Conservation (phyloP, 208 protist species). For the Leishmania lainsoni region DNA sequence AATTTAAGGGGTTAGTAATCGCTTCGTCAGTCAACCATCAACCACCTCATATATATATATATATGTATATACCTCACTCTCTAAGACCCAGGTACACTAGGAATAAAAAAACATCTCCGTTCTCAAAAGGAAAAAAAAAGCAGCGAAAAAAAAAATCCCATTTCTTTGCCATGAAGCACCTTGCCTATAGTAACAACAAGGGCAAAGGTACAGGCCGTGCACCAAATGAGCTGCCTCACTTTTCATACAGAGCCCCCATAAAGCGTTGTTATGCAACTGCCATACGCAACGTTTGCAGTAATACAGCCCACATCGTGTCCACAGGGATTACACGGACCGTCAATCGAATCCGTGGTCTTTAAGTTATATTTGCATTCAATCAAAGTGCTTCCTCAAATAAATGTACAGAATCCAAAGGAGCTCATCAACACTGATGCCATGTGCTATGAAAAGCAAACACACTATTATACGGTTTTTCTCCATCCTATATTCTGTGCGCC, state of each 20-base stretch:
- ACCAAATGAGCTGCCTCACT: conserved; percentile 27
- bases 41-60: conserved; percentile 9
- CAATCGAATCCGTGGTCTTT: conserved; percentile 43
- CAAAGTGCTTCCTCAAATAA: conserved; percentile 29
- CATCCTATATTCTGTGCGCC: conserved; percentile 43
- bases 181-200: conserved; percentile 30
- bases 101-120: background rate
- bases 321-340: conserved; percentile 31
- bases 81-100: background rate
- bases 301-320: conserved; percentile 9
- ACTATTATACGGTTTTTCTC: conserved; percentile 28
- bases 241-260: conserved; percentile 37
- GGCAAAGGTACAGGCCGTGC: conserved; percentile 24
- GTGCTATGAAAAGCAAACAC: conserved; percentile 33
- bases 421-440: conserved; percentile 29
- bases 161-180: conserved; percentile 6
- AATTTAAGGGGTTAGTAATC: background rate
- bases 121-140: background rate
- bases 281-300: conserved; percentile 25
- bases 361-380: conserved; percentile 26
- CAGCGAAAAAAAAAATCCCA: background rate
- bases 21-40: no score
- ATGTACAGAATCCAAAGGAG: conserved; percentile 51
- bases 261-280: conserved; percentile 18
- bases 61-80: background rate